These are phyloP conservation scores for Malassezia furfur DNA, from an alignment of 1,284 basidiomycete species.

Conservation along the genomic window DNA sequence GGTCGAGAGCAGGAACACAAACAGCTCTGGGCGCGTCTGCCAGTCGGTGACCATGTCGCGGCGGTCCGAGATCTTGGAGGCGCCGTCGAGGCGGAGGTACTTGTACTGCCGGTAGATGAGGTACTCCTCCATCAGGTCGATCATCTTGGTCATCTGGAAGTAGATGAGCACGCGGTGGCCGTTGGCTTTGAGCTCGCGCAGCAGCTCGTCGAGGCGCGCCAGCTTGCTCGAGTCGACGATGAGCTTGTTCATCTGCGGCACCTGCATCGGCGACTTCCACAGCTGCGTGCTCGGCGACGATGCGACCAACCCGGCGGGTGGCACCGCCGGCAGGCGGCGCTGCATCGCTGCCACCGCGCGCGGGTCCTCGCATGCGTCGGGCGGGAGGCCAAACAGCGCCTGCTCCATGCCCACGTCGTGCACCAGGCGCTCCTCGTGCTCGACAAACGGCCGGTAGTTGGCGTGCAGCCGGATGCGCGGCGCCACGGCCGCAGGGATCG, in stretches of 20 bases:
- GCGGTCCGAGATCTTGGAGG: slow-evolving; percentile 87
- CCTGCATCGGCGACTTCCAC: slow-evolving; percentile 74
- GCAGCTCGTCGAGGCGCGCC: slow-evolving; percentile 73
- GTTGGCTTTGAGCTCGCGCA: slow-evolving; percentile 83
- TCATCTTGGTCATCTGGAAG: slow-evolving; percentile 99
- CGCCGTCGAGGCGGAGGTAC: slow-evolving; percentile 88
- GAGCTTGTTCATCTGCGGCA: slow-evolving; percentile 88
- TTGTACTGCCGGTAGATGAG: slow-evolving; percentile 96
- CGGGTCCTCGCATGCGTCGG: slow-evolving; percentile 60
- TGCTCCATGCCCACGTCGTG: slow-evolving; percentile 59
- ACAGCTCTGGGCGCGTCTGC: slow-evolving; percentile 73
- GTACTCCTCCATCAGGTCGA: slow-evolving; percentile 99
- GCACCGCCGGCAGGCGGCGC: slow-evolving; percentile 57
- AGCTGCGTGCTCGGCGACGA: slow-evolving; percentile 65
- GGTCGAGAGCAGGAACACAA: slow-evolving; percentile 66
- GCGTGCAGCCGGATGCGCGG: slow-evolving; percentile 69
- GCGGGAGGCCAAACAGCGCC: slow-evolving; percentile 76
- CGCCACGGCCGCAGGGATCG: slow-evolving; percentile 70
- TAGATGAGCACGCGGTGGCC: slow-evolving; percentile 93
- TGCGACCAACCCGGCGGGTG: slow-evolving; percentile 62
- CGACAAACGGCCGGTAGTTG: slow-evolving; percentile 68
- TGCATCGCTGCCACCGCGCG: slow-evolving; percentile 55
- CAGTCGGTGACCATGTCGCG: slow-evolving; percentile 99
- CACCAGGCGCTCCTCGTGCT: slow-evolving; percentile 57
- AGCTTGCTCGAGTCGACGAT: slow-evolving; percentile 96